Evolutionary conservation across 306 rosid species (phyloP).

Genomic region (Erythrophleum fordii): DNA sequence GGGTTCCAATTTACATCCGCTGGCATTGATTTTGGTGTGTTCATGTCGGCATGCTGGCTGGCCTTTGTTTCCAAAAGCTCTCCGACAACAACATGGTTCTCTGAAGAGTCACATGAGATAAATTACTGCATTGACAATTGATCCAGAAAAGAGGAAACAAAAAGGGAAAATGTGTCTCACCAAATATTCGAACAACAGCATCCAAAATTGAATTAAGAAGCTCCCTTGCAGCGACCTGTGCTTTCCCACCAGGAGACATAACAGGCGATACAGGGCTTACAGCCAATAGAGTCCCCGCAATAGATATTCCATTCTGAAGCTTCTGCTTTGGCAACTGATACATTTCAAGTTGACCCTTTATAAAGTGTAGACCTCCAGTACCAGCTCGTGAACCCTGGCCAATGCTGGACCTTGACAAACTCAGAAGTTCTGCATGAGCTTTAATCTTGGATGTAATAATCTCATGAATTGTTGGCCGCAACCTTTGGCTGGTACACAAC

Average conservation of each 20-base stretch:
- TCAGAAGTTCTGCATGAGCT: conserved; percentile 69
- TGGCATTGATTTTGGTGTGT: conserved; percentile 76
- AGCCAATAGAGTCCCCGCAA: conserved; percentile 77
- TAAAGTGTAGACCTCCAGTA: conserved; percentile 65
- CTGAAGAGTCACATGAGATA: conserved; percentile 48
- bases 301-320: conserved; percentile 82
- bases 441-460: conserved; percentile 87
- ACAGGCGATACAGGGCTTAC: conserved; percentile 97
- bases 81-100: conserved; percentile 94
- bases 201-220: conserved; percentile 93
- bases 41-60: conserved; percentile 66
- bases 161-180: conserved; percentile 49
- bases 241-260: conserved; percentile 96
- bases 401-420: conserved; percentile 69
- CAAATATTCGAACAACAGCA: conserved; percentile 79
- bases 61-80: conserved; percentile 88
- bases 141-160: conserved; percentile 17
- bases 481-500: conserved; percentile 79
- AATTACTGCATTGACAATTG: conserved; percentile 36
- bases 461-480: conserved; percentile 95
- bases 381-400: conserved; percentile 64
- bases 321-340: conserved; percentile 87
- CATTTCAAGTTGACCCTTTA: conserved; percentile 85
- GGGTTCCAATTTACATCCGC: conserved; percentile 72
- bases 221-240: conserved; percentile 84